Percentiles rank a stretch among this genome's conserved stretches.
Conservation (phyloP, 352 stramenopile species). For the Phytophthora parvispora region DNA sequence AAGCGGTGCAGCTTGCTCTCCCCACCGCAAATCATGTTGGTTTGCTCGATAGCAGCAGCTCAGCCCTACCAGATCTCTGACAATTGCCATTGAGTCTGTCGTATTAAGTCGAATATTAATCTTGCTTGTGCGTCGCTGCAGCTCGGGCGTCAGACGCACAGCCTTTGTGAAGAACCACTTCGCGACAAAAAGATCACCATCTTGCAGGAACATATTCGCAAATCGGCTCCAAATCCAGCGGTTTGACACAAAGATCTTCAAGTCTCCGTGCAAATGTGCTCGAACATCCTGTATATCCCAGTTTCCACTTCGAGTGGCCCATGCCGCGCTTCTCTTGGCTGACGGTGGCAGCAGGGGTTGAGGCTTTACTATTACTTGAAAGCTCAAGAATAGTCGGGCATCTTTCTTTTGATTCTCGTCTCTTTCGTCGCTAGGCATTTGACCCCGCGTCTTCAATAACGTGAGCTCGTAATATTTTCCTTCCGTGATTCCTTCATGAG, state of each 20-base stretch:
- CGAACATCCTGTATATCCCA: slow-evolving; percentile 58
- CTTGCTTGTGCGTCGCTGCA: slow-evolving; percentile 25
- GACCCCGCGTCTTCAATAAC: background rate
- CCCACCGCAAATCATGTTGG: slow-evolving; percentile 23
- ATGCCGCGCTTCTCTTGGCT: slow-evolving; percentile 15
- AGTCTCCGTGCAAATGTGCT: slow-evolving; percentile 56
- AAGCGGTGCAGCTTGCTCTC: slow-evolving; percentile 19
- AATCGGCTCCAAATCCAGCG: slow-evolving; percentile 77
- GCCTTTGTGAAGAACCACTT: slow-evolving; percentile 58
- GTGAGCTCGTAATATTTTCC: slow-evolving; percentile 40
- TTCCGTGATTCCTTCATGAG: slow-evolving; percentile 13
- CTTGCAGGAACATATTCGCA: slow-evolving; percentile 40
- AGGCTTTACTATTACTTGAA: slow-evolving; percentile 43
- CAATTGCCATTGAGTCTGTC: slow-evolving; percentile 20
- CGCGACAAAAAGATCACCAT: slow-evolving; percentile 59
- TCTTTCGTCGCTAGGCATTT: background rate
- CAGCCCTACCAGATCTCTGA: slow-evolving; percentile 46
- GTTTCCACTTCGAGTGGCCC: slow-evolving; percentile 42
- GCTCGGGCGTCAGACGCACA: slow-evolving; percentile 22
- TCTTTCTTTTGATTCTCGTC: background rate
- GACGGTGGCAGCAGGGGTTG: slow-evolving; percentile 4
- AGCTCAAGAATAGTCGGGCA: slow-evolving; percentile 33
- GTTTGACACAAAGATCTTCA: slow-evolving; percentile 53
- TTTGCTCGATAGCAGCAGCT: slow-evolving; percentile 53
- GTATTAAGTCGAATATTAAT: slow-evolving; percentile 18